These are phyloP conservation scores for Nicotiana tabacum DNA, from an alignment of 257 asterid species.

Conservation along the genomic window DNA sequence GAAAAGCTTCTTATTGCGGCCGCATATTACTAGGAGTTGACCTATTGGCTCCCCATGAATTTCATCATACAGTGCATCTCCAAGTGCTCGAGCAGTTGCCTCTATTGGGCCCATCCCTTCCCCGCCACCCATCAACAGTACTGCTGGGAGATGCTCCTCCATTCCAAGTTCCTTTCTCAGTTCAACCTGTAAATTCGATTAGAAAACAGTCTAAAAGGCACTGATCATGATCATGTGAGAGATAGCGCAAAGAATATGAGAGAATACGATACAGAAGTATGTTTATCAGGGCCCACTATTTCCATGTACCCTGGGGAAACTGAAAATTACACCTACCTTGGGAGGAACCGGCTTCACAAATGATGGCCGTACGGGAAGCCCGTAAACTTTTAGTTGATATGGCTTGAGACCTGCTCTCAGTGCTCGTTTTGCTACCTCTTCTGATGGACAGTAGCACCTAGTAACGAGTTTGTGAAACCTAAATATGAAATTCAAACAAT, in stretches of 20 bases:
- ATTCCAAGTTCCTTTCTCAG: constrained; percentile 80
- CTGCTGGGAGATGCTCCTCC: constrained; percentile 89
- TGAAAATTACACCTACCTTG: constrained; percentile 45
- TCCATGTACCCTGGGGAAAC: background rate
- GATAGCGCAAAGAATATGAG: background rate
- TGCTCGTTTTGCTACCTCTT: constrained; percentile 94
- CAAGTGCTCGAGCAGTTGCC: constrained; percentile 94
- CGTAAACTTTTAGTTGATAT: constrained; percentile 82
- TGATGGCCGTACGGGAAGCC: constrained; percentile 97
- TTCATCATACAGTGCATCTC: constrained; percentile 72
- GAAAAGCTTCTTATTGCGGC: constrained; percentile 82
- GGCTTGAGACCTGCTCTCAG: constrained; percentile 82
- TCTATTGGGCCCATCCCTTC: constrained; percentile 99
- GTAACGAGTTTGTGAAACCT: constrained; percentile 99
- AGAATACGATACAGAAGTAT: background rate
- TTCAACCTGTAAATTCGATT: constrained; percentile 42
- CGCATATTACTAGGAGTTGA: constrained; percentile 88
- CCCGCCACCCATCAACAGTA: constrained; percentile 96
- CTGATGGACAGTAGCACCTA: constrained; percentile 93
- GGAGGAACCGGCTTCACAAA: constrained; percentile 82
- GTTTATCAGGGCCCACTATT: background rate
- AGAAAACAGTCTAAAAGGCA: background rate
- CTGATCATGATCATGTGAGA: background rate
- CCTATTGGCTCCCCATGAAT: constrained; percentile 66
- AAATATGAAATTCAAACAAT: constrained; percentile 20